Percentiles rank a stretch among this genome's conserved stretches.
Evolutionary conservation across 2,329 filamentous ascomycete species (phyloP).

Genomic region (Penicillium sp.): DNA sequence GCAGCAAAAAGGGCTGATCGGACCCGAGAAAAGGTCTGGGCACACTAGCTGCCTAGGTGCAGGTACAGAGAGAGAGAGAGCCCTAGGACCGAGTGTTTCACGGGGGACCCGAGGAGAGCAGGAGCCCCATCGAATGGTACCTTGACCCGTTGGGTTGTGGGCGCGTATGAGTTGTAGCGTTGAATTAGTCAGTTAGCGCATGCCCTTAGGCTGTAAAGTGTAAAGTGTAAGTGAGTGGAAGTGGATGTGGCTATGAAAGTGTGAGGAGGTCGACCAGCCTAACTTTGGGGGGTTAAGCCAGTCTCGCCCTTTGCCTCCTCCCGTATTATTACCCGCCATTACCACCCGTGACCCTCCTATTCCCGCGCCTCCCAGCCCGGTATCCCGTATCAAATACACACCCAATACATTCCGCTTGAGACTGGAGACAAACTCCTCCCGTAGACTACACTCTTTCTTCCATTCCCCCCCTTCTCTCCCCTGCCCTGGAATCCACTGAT

Average conservation of each 20-base stretch:
- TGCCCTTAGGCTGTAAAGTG: background rate
- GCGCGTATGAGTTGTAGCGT: background rate
- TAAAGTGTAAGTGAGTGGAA: background rate
- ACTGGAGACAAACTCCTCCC: constrained; percentile 20
- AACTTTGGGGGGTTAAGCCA: too few relatives aligned
- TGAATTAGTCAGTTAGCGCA: too few relatives aligned
- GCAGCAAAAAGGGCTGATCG: constrained; percentile 1
- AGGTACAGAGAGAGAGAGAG: background rate
- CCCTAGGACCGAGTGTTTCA: background rate
- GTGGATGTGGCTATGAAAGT: too few relatives aligned
- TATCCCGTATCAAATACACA: constrained; percentile 25
- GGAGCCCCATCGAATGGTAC: background rate
- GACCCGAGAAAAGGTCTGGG: constrained; percentile 6
- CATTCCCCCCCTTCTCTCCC: constrained; percentile 28
- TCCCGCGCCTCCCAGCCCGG: constrained; percentile 3
- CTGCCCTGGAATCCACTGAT: constrained; percentile 29
- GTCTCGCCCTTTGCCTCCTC: background rate
- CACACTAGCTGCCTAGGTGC: constrained; percentile 1
- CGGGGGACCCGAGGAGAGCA: background rate
- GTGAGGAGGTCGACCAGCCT: too few relatives aligned
- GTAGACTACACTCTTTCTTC: constrained; percentile 22
- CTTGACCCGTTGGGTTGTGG: background rate
- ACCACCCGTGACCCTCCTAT: constrained; percentile 16
- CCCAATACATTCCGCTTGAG: constrained; percentile 25
- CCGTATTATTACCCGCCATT: background rate